These are phyloP conservation scores for Puccinia horiana DNA, from an alignment of 1,284 basidiomycete genomes.

Conservation along the genomic window DNA sequence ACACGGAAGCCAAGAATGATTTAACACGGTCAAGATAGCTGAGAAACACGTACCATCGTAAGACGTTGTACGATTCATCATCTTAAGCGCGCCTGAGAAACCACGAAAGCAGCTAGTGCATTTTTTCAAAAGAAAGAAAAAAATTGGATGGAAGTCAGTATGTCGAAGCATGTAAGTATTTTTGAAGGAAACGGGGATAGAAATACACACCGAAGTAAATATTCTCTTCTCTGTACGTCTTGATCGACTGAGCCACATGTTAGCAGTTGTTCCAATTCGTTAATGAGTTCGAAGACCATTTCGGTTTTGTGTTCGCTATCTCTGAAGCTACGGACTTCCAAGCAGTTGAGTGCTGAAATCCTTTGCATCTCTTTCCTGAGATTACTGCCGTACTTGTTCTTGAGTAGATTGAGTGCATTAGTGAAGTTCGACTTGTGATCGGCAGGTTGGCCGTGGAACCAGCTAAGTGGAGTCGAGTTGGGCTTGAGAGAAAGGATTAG, in stretches of 20 bases:
- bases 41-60: constrained; percentile 39
- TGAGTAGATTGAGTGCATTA: constrained; percentile 15
- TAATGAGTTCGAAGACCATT: constrained; percentile 41
- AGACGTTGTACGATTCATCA: constrained; percentile 43
- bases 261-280: constrained; percentile 36
- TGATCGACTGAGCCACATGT: constrained; percentile 34
- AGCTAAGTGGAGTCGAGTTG: constrained; percentile 26
- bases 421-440: constrained; percentile 27
- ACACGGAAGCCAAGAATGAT: background rate
- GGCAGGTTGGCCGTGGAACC: constrained; percentile 31
- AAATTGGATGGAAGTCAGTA: background rate
- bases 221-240: constrained; percentile 31
- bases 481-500: constrained; percentile 37
- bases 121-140: background rate
- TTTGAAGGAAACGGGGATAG: too few relatives aligned
- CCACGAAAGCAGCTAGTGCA: constrained; percentile 40
- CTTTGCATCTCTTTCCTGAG: constrained; percentile 42
- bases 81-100: constrained; percentile 40
- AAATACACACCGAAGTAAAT: constrained; percentile 23
- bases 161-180: background rate
- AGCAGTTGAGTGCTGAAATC: constrained; percentile 35
- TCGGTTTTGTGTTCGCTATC: constrained; percentile 41
- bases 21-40: background rate
- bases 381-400: constrained; percentile 30
- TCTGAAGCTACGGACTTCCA: constrained; percentile 41